Evolutionary conservation across 495 filamentous ascomycete genomes (phyloP).

Genomic region (Aspergillus cristatus): DNA sequence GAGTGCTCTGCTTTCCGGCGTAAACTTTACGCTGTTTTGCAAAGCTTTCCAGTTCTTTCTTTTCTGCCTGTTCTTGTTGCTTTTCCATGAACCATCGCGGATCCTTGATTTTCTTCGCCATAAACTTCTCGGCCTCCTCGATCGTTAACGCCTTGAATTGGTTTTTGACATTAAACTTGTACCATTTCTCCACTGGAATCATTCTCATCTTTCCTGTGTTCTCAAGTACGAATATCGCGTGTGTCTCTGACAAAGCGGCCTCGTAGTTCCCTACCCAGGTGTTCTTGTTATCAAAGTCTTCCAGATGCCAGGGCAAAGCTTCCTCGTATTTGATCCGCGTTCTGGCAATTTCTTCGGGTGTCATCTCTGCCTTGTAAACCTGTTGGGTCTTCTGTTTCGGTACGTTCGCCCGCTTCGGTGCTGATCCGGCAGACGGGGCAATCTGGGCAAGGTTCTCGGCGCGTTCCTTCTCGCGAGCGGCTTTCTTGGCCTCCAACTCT

Average conservation of each 20-base stretch:
- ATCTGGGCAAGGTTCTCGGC: slow-evolving; percentile 82
- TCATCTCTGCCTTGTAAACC: slow-evolving; percentile 70
- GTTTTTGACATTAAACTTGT: slow-evolving; percentile 77
- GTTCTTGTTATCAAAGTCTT: slow-evolving; percentile 90
- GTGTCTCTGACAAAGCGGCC: slow-evolving; percentile 66
- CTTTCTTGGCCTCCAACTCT: slow-evolving; percentile 56
- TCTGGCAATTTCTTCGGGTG: slow-evolving; percentile 69
- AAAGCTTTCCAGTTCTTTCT: slow-evolving; percentile 42
- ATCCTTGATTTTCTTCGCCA: slow-evolving; percentile 63
- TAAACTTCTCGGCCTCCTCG: slow-evolving; percentile 76
- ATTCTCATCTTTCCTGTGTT: slow-evolving; percentile 58
- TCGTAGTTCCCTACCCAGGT: slow-evolving; percentile 90
- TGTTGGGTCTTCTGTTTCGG: slow-evolving; percentile 57
- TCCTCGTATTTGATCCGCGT: slow-evolving; percentile 86
- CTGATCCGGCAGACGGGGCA: slow-evolving; percentile 56
- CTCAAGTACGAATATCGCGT: slow-evolving; percentile 66
- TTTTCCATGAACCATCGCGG: slow-evolving; percentile 73
- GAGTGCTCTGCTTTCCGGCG: slow-evolving; percentile 29
- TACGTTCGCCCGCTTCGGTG: slow-evolving; percentile 50
- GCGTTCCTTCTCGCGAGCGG: slow-evolving; percentile 70
- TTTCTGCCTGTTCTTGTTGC: slow-evolving; percentile 37
- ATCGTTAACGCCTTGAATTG: slow-evolving; percentile 71
- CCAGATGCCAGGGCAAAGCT: slow-evolving; percentile 88
- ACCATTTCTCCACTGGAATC: slow-evolving; percentile 90
- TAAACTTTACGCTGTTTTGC: slow-evolving; percentile 38